Evolutionary conservation across 129 eudicot species (phyloP).

Genomic region (Scalesia atractyloides): DNA sequence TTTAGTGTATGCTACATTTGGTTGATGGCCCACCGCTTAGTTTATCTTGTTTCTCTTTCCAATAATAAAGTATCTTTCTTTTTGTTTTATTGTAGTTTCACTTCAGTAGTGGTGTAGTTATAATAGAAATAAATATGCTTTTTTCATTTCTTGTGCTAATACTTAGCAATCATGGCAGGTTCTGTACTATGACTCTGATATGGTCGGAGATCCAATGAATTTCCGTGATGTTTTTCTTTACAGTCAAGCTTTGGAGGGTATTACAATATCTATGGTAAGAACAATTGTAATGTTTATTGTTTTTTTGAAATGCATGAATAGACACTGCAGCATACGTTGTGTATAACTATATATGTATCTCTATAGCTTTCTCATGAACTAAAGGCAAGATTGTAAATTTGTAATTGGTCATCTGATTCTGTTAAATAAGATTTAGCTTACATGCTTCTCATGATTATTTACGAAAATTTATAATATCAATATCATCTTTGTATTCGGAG

Average conservation of each 20-base stretch:
- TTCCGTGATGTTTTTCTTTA: slow-evolving; percentile 86
- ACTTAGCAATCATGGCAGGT: slow-evolving; percentile 47
- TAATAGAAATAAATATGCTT: neutral
- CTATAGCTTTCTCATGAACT: slow-evolving; percentile 17
- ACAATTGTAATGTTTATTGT: slow-evolving; percentile 2
- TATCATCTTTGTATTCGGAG: neutral
- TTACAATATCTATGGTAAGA: slow-evolving; percentile 76
- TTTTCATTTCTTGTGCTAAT: slow-evolving; percentile 18
- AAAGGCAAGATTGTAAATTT: slow-evolving; percentile 8
- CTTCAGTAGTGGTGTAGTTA: slow-evolving; percentile 1
- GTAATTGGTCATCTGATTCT: slow-evolving; percentile 1
- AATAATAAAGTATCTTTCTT: neutral
- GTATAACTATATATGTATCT: slow-evolving; percentile 16
- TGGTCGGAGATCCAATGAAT: slow-evolving; percentile 88
- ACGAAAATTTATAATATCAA: neutral
- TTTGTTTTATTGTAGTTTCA: slow-evolving; percentile 1
- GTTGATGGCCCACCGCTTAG: slow-evolving; percentile 6
- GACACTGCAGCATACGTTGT: slow-evolving; percentile 17
- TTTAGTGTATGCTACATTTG: neutral
- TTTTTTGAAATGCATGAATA: neutral
- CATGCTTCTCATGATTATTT: neutral
- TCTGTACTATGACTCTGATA: slow-evolving; percentile 70
- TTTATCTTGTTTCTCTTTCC: slow-evolving; percentile 5
- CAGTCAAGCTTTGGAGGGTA: slow-evolving; percentile 96
- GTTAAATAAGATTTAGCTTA: slow-evolving; percentile 17